Evolutionary conservation across 441 rosid genomes (phyloP), one percentile per base, ranked within the genome.

Genomic region (Capsella rubella): DNA sequence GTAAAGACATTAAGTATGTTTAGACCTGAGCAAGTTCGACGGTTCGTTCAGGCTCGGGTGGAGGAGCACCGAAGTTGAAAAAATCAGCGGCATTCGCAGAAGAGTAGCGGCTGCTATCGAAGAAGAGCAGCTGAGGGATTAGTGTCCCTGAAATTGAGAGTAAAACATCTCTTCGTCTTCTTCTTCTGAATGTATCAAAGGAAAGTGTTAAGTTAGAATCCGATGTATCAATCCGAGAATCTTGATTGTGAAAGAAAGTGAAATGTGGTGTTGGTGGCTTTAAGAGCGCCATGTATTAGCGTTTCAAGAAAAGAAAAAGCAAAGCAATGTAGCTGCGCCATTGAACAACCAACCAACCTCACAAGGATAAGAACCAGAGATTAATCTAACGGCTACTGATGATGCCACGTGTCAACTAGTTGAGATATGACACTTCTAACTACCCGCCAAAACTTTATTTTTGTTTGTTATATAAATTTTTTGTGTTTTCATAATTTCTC

Each of bases 31-130:
- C 80, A 14, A 32, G 32, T 75, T 66, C 73, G 2, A 77, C 63
- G 32, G 77, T 51, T 5, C 80, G 80, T 77, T 71, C 69, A 0
- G 80, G 80, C 53, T 77, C 80, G 12, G 80, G 69, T 64, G 51
- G 16, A 9, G 68, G 63, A 16, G n/a, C 21, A 5, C 39, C 13
- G 18, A 71, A 71, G 62, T 7, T 65, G 50, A 77, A 59, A 34
- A 71, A 8, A 57, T 64, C 63, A 0, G 50, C 64, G 0, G 76
- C 76, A 7, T 50, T 65, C 51, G 80, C 72, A 28, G 50, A 71
- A 18, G 68, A 71, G 34, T 43, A 66, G 34, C 54, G 21, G 18
- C 63, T 64, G 34, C 4, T 16, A 18, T 52, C 39, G 5, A 71
- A 29, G 54, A 56, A 51, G 7, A 76, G 39, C 6, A 76, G 4